These are phyloP conservation scores for Macadamia tetraphylla DNA, from an alignment of 164 flowering plant genomes.

Conservation along the genomic window DNA sequence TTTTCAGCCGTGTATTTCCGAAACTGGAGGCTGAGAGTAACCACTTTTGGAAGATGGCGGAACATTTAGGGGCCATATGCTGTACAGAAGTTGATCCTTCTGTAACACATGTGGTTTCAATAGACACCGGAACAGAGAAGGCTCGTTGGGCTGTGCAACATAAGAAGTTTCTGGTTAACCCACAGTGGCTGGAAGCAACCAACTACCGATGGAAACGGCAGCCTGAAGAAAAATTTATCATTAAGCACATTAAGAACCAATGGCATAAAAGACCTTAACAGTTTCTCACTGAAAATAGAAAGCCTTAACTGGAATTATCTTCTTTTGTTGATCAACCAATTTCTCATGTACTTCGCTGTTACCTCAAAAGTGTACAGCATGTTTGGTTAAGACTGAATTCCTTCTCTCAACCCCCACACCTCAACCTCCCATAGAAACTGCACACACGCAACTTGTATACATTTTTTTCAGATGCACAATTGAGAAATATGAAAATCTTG, in stretches of 20 bases:
- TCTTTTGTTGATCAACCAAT: not conserved
- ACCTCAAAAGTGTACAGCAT: too few relatives aligned
- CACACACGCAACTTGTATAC: too few relatives aligned
- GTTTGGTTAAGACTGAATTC: too few relatives aligned
- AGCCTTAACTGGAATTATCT: not conserved
- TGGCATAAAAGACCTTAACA: not conserved
- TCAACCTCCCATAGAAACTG: too few relatives aligned
- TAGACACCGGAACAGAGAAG: conserved; percentile 60
- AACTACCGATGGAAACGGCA: conserved; percentile 60
- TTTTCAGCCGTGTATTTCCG: conserved; percentile 68
- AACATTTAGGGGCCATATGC: conserved; percentile 72
- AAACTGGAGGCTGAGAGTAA: conserved; percentile 40
- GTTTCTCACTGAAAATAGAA: not conserved
- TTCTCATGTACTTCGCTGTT: not conserved
- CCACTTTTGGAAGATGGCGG: conserved; percentile 66
- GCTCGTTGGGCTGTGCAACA: conserved; percentile 64
- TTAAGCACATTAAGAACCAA: conserved; percentile 4
- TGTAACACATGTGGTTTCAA: conserved; percentile 69
- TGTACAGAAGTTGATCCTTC: conserved; percentile 46
- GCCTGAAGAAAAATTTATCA: conserved; percentile 39
- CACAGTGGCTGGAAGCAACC: conserved; percentile 71
- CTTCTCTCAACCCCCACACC: too few relatives aligned
- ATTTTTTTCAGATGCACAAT: too few relatives aligned
- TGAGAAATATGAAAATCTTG: too few relatives aligned
- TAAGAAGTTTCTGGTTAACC: conserved; percentile 57